Conservation (phyloP, 176 grass and related monocot species). For the Carex cristatella region DNA sequence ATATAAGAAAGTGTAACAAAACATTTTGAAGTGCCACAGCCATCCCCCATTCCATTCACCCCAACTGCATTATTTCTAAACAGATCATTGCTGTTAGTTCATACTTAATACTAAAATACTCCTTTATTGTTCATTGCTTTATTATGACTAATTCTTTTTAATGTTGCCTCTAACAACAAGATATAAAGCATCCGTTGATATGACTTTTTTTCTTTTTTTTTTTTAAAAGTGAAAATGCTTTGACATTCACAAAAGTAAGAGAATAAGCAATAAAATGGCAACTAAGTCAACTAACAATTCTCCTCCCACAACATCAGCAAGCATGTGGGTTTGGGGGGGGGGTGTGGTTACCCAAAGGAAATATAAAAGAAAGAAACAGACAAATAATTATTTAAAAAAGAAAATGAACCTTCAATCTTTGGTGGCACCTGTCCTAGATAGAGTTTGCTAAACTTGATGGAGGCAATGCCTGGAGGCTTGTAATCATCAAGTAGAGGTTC, state of each 20-base stretch:
- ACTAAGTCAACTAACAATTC: neutral
- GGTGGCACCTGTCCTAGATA: conserved; percentile 78
- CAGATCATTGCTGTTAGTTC: neutral
- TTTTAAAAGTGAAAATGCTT: neutral
- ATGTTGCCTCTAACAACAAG: neutral
- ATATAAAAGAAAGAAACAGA: neutral
- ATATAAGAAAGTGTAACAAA: neutral
- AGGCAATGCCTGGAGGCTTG: conserved; percentile 73
- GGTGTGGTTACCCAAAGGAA: neutral
- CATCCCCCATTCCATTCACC: conserved; percentile 6
- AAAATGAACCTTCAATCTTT: conserved; percentile 83
- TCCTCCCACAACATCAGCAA: neutral
- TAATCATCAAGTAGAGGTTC: conserved; percentile 89
- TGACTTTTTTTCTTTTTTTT: neutral
- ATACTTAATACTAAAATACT: neutral
- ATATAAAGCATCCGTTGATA: neutral
- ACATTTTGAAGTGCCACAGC: neutral
- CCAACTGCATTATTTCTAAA: neutral
- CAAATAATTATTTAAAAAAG: neutral
- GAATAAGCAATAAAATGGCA: neutral
- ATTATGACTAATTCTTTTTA: neutral
- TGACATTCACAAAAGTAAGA: neutral
- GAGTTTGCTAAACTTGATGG: conserved; percentile 88
- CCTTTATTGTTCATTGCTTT: neutral
- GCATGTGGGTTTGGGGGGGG: neutral